These are phyloP conservation scores for rapeseed (Brassica napus) DNA, from an alignment of 345 rosid genomes.

Conservation along the genomic window Da-Ae NC_063442.1:39941001-39941500, in stretches of 20 bases:
- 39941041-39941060: background rate
- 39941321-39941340: constrained; percentile 43
- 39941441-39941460: constrained; percentile 92
- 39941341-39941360: constrained; percentile 68
- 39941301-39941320: constrained; percentile 18
- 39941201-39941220: constrained; percentile 7
- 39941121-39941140: constrained; percentile 1
- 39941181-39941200: background rate
- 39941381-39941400: constrained; percentile 96
- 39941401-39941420: constrained; percentile 57
- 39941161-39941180: background rate
- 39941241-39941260: background rate
- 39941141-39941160: constrained; percentile 9
- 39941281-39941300: constrained; percentile 4
- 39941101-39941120: background rate
- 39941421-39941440: constrained; percentile 68
- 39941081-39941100: background rate
- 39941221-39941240: background rate
- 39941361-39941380: constrained; percentile 75
- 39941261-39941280: background rate
- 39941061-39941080: background rate
- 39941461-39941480: background rate
- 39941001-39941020: background rate
- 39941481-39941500: background rate
- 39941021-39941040: constrained; percentile 10